Base-by-base conservation (phyloP, 2,329 filamentous ascomycete genomes). In the Penicillium expansum region DNA sequence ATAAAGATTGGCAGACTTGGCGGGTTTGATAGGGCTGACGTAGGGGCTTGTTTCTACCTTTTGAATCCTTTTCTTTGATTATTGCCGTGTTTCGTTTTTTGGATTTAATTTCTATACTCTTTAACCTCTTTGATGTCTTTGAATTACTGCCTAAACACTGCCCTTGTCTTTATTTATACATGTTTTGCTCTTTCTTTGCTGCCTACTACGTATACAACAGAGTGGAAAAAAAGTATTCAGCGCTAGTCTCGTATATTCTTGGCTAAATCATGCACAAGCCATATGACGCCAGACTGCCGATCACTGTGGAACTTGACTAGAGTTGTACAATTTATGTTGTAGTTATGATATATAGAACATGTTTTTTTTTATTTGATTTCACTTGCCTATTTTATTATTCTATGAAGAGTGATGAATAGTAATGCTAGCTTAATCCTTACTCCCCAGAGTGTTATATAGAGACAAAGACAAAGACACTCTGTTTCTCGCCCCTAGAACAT, bases 1-100 rank as follows among this genome's bases (percentile, higher is more conserved):
- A 66, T 65, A 48, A 53, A 27, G 18, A 32, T 48, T 7, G 30
- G 14, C 41, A 35, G 30, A 30, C 44, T 55, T 55, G 52, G 52
- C 44, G 37, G 24, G 5, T 32, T 55, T 45, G 32, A 30, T 48
- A 52, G 54, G 54, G 54, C 54, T 56, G 54, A 56, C 54, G 54
- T 55, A 44, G 52, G 38, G 24, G 24, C 24, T 24, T 24, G 5
- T 24, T 3, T 24, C 24, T 24, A 24, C 24, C 24, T 24, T 24
- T 24, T 24, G 24, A 24, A 24, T 24, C 5, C 24, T 24, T 24
- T 24, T 45, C 18, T 48, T 43, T 48, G 14, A 48, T 24, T 37
- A 9, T 2, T 33, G n/a, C n/a, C n/a, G 14, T 35, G 1, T 9
- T n/a, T 33, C 13, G 5, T 16, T 33, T 7, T 48, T 35, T n/a